Evolutionary conservation across 495 filamentous ascomycete species (phyloP), one percentile per base, ranked within the genome.

Genomic region (Neurospora sublineolata): DNA sequence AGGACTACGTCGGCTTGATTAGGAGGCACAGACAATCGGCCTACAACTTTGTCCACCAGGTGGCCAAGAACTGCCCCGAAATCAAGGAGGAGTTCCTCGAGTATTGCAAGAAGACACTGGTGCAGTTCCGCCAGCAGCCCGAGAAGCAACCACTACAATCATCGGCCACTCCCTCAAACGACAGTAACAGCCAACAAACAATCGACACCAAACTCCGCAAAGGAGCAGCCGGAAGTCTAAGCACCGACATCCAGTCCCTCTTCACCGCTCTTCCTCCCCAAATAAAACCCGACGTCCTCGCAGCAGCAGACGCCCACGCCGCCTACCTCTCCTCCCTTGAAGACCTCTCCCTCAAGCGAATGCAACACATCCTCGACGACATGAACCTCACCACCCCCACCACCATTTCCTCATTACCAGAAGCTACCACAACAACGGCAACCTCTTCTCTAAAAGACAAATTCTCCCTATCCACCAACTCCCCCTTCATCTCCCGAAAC

Each of bases 11-110:
- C 33, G 69, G 76, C 12, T 77, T 92, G 5, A 72, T 92, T 5
- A 78, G 83, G 40, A 84, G 85, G 44, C 87, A 91, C 73, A 79
- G 84, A 6, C 79, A 81, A 3, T 78, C 86, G 9, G 77, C 83
- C 10, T 89, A 91, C 79, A 83, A 83, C 71, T 91, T 89, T 80
- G 75, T 91, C 10, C 87, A 90, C 69, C 86, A 90, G 68, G 80
- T 89, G 14, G 84, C 85, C 7, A 86, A 85, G 60, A 88, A 90
- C 52, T 89, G 88, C 4, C 87, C 86, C 12, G 85, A 90, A 0
- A 77, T 91, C 36, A 77, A 81, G 8, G 75, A 79, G 5, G 84
- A 83, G 70, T 91, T 86, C 78, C 79, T 77, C 11, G 79, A 44
- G 5, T 79, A 76, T 74, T 78, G 76, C n/a, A 81, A 80, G 37